Percentiles rank a stretch among this genome's conserved stretches.
Evolutionary conservation across 495 filamentous ascomycete species (phyloP).

Genomic region (Penicillium malachiteum): DNA sequence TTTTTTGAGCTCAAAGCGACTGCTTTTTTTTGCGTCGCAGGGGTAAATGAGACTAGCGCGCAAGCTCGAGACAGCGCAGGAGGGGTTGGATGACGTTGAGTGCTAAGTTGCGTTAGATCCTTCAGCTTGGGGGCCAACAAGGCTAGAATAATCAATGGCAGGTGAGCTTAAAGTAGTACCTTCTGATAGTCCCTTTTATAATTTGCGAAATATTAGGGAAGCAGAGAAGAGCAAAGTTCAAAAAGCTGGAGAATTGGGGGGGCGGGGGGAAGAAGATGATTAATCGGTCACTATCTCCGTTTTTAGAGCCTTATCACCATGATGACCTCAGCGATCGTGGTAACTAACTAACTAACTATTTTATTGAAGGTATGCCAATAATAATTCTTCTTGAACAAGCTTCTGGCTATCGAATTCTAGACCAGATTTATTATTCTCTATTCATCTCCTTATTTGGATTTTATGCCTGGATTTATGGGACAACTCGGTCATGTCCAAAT

Average conservation of each 20-base stretch:
- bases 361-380: not conserved
- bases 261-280: constrained; percentile 8
- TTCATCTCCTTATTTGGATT: too few species aligned
- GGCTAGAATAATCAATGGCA: not conserved
- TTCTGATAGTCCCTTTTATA: not conserved
- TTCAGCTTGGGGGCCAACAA: constrained; percentile 3
- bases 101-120: not conserved
- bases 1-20: too few species aligned
- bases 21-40: not conserved
- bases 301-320: constrained; percentile 18
- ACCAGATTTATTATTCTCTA: too few species aligned
- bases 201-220: not conserved
- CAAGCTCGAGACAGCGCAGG: not conserved
- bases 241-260: not conserved
- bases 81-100: not conserved
- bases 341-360: too few species aligned
- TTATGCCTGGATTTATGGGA: too few species aligned
- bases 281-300: constrained; percentile 20
- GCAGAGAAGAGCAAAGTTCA: not conserved
- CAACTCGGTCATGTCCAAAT: too few species aligned
- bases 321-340: constrained; percentile 14
- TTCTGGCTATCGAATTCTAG: too few species aligned
- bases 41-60: not conserved
- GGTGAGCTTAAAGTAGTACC: not conserved
- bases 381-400: too few species aligned